Percentiles rank a stretch among this genome's conserved stretches.
phyloP scores from a whole-genome alignment of 495 filamentous ascomycete species.

The Aspergillus taichungensis region DNA sequence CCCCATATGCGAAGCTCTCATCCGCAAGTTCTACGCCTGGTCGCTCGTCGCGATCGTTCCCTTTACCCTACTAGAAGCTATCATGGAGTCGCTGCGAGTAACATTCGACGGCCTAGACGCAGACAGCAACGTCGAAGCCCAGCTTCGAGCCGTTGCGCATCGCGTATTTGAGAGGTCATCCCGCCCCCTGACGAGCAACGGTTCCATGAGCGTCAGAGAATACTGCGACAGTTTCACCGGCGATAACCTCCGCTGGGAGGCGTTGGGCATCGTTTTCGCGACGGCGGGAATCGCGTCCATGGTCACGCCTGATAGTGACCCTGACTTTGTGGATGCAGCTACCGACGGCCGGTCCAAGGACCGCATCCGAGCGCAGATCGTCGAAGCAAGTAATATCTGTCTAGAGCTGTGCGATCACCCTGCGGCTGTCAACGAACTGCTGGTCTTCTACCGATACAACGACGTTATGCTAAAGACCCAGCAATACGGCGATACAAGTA shows the following conservation, averaged over 20 bases:
- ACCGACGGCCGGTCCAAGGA: conserved; percentile 17
- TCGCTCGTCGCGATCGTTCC: conserved; percentile 17
- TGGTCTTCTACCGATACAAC: conserved; percentile 37
- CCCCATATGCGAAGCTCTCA: conserved; percentile 15
- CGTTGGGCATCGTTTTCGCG: conserved; percentile 44
- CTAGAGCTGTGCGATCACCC: conserved; percentile 39
- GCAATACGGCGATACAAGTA: conserved; percentile 44
- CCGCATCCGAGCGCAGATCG: conserved; percentile 26
- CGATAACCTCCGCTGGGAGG: conserved; percentile 49
- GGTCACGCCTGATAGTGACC: conserved; percentile 30
- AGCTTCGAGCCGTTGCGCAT: conserved; percentile 21
- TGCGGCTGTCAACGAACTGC: conserved; percentile 38
- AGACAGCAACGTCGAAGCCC: conserved; percentile 14
- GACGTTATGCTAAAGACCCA: conserved; percentile 37
- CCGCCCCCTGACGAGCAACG: conserved; percentile 16
- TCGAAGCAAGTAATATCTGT: conserved; percentile 35
- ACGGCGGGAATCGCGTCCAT: conserved; percentile 35
- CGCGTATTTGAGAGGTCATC: conserved; percentile 29
- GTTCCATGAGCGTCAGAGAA: conserved; percentile 25
- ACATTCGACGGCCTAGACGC: conserved; percentile 19
- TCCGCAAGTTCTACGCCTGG: conserved; percentile 18
- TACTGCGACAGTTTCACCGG: conserved; percentile 41
- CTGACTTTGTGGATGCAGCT: conserved; percentile 16
- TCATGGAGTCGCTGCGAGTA: conserved; percentile 18
- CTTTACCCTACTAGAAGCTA: conserved; percentile 15